Base-by-base conservation (phyloP, 2,329 filamentous ascomycete species). In the Massarina eburnea region DNA sequence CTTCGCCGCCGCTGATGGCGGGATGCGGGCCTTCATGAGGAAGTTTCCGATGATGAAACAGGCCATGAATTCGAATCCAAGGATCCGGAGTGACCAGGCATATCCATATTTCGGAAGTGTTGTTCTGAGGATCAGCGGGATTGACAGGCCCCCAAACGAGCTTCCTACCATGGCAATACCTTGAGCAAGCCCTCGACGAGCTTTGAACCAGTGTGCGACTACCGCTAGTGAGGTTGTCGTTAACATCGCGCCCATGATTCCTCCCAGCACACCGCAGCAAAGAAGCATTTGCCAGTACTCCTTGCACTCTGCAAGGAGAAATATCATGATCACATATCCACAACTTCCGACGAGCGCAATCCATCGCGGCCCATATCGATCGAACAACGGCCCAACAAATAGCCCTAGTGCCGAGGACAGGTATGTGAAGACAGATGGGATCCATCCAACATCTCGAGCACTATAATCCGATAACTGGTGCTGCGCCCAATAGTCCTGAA, bases 361-460 rank as follows among this genome's bases (percentile, higher is more conserved):
- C 64, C 64, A 69, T 14, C 61, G 56, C 2, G 66, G 66, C 12
- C 66, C 66, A 29, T 69, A 67, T n/a, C 61, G 59, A 38, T 69
- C 66, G 43, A 69, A 96, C 12, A 95, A 73, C 0, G 91, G 91
- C 0, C 91, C 91, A 38, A 95, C 83, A 61, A 92, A 90, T 15
- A 96, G 80, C 12, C 90, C 90, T 27, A 89, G 81, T 56, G 91
- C 87, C 64, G 96, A 92, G 41, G 85, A 83, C 6, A 95, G 73
- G 58, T 94, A 94, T 2, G 87, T 83, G 61, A 91, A 94, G n/a
- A 95, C 73, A 35, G 87, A 88, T 51, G 94, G 91, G 41, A 96
- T 88, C 91, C 91, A 96, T n/a, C 89, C 89, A 17, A 92, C 82
- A 8, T 83, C 54, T 83, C 82, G 51, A 71, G 62, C 55, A 8